Percentiles rank a stretch among this genome's conserved stretches.
These are phyloP conservation scores for Tuber calosporum DNA, from an alignment of 495 filamentous ascomycete genomes.

Conservation along the genomic window DNA sequence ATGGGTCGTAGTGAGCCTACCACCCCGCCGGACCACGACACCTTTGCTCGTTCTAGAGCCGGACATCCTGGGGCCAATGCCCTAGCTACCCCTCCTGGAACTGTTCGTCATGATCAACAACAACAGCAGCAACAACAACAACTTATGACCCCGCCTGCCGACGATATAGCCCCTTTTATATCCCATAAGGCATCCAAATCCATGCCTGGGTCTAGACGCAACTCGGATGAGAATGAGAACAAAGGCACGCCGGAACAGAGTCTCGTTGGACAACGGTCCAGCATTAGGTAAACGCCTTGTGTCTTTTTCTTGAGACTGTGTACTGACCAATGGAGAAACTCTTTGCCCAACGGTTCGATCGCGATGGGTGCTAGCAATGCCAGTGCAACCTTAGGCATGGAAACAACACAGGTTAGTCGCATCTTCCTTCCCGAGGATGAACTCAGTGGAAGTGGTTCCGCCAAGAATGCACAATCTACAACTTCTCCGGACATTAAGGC, in stretches of 20 bases:
- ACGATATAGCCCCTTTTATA: slow-evolving; percentile 49
- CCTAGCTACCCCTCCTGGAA: slow-evolving; percentile 61
- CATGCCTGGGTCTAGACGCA: slow-evolving; percentile 75
- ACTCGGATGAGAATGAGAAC: slow-evolving; percentile 71
- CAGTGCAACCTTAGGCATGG: background rate
- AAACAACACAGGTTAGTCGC: background rate
- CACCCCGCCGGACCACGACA: slow-evolving; percentile 80
- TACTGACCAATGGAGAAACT: slow-evolving; percentile 30
- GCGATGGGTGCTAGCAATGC: slow-evolving; percentile 14
- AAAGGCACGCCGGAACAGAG: slow-evolving; percentile 58
- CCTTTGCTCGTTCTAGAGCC: slow-evolving; percentile 30
- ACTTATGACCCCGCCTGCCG: slow-evolving; percentile 47
- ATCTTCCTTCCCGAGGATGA: slow-evolving; percentile 78
- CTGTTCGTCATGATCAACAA: slow-evolving; percentile 64
- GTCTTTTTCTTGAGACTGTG: background rate
- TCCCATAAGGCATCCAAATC: slow-evolving; percentile 63
- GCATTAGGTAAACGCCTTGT: slow-evolving; percentile 40
- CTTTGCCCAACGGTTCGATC: slow-evolving; percentile 40
- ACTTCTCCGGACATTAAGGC: slow-evolving; percentile 60
- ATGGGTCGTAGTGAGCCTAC: slow-evolving; percentile 77
- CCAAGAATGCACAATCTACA: slow-evolving; percentile 49
- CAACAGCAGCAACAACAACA: slow-evolving; percentile 61
- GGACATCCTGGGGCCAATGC: slow-evolving; percentile 27
- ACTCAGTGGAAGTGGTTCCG: slow-evolving; percentile 51
- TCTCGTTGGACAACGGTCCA: slow-evolving; percentile 60